phyloP scores from a whole-genome alignment of 495 filamentous ascomycete species.

The Penicillium flavigenum region DNA sequence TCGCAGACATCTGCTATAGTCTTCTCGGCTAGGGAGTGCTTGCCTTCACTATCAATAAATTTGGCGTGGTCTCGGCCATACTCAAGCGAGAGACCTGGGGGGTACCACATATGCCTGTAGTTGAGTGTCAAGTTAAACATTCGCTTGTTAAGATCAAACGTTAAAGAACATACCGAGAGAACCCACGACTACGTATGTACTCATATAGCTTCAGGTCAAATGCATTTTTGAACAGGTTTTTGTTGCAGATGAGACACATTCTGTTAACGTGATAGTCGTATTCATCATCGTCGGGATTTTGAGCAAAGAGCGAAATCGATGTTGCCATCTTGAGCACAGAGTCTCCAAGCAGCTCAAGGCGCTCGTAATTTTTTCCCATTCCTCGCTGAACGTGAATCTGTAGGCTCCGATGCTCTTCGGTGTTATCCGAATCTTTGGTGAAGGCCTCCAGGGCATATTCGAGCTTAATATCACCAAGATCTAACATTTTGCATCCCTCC shows the following conservation, averaged over 20 bases:
- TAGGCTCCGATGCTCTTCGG: slow-evolving; percentile 68
- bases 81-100: slow-evolving; percentile 65
- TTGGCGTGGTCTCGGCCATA: slow-evolving; percentile 60
- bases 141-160: background rate
- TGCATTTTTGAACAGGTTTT: slow-evolving; percentile 79
- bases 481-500: slow-evolving; percentile 64
- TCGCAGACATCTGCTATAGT: slow-evolving; percentile 97
- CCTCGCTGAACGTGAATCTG: slow-evolving; percentile 76
- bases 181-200: slow-evolving; percentile 78
- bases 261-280: slow-evolving; percentile 86
- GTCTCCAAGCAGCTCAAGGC: slow-evolving; percentile 92
- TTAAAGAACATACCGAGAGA: slow-evolving; percentile 58
- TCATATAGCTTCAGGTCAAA: slow-evolving; percentile 62
- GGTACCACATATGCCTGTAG: slow-evolving; percentile 66
- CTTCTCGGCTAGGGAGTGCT: slow-evolving; percentile 79
- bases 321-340: slow-evolving; percentile 96
- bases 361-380: slow-evolving; percentile 97
- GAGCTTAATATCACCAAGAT: slow-evolving; percentile 57
- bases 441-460: slow-evolving; percentile 82
- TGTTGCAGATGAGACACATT: slow-evolving; percentile 91
- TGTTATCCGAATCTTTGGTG: slow-evolving; percentile 93
- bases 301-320: slow-evolving; percentile 75
- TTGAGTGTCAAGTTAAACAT: slow-evolving; percentile 11
- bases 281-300: slow-evolving; percentile 76
- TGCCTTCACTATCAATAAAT: slow-evolving; percentile 49